Evolutionary conservation across 139 green algal genomes (phyloP).

Genomic region (Pleodorina starrii): DNA sequence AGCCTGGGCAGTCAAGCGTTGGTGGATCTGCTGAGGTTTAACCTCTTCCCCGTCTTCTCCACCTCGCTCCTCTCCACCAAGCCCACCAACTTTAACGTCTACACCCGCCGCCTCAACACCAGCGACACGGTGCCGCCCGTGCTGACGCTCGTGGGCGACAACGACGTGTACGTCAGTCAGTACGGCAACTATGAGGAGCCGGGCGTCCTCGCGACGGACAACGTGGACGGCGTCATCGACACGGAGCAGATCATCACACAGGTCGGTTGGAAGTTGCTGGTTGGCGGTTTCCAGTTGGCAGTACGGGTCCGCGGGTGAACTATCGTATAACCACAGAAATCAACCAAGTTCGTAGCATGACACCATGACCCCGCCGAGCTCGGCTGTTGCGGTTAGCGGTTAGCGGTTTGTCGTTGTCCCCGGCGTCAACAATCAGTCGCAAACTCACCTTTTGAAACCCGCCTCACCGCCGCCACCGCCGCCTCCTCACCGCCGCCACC

Average conservation of each 20-base stretch:
- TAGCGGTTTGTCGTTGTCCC: too few relatives aligned
- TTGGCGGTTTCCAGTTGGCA: too few relatives aligned
- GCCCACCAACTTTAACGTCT: conserved; percentile 23
- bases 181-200: conserved; percentile 50
- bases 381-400: too few relatives aligned
- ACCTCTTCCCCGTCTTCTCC: conserved; percentile 7
- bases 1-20: not conserved
- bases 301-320: too few relatives aligned
- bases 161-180: conserved; percentile 13
- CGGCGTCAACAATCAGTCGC: too few relatives aligned
- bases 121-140: conserved; percentile 40
- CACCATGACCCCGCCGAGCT: too few relatives aligned
- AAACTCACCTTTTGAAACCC: too few relatives aligned
- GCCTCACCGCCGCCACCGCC: too few relatives aligned
- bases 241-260: not conserved
- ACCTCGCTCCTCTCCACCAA: conserved; percentile 12
- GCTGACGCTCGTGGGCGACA: conserved; percentile 26
- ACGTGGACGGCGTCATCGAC: conserved; percentile 48
- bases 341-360: too few relatives aligned
- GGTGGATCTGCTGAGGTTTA: conserved; percentile 16
- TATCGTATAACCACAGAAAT: too few relatives aligned
- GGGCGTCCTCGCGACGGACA: conserved; percentile 23
- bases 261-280: not conserved
- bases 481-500: too few relatives aligned
- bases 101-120: conserved; percentile 32